phyloP scores from a whole-genome alignment of 2,329 filamentous ascomycete genomes.

The Chalara sp. region DNA sequence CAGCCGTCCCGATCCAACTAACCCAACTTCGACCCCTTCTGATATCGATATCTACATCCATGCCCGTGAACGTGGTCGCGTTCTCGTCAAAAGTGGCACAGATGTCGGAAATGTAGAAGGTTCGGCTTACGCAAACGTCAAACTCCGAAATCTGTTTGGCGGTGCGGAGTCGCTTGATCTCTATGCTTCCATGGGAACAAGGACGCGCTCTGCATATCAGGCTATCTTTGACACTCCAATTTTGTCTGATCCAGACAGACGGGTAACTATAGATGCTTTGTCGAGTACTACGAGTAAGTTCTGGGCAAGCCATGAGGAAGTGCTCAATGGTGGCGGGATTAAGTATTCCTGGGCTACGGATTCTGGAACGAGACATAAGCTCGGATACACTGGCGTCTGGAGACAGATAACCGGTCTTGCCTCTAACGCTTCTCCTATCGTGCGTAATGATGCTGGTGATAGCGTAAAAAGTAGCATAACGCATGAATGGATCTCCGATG shows the following conservation, averaged over 20 bases:
- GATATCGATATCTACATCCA: conserved; percentile 78
- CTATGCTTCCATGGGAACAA: conserved; percentile 81
- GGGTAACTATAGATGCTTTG: conserved; percentile 71
- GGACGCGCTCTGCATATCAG: conserved; percentile 87
- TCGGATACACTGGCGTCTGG: conserved; percentile 80
- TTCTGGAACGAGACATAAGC: conserved; percentile 62
- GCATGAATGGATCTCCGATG: conserved; percentile 74
- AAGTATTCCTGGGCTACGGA: conserved; percentile 69
- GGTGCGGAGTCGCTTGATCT: conserved; percentile 85
- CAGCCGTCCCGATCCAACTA: conserved; percentile 63
- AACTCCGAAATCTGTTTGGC: conserved; percentile 88
- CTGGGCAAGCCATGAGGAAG: conserved; percentile 93
- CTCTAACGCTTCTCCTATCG: conserved; percentile 68
- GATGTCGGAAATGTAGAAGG: conserved; percentile 92
- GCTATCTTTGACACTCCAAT: conserved; percentile 79
- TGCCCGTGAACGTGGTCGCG: conserved; percentile 70
- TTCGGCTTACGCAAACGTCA: conserved; percentile 80
- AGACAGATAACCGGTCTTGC: conserved; percentile 78
- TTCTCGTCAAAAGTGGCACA: conserved; percentile 89
- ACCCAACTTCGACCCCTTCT: conserved; percentile 63
- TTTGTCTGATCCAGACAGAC: conserved; percentile 74
- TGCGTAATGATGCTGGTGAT: conserved; percentile 82
- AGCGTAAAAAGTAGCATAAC: conserved; percentile 81
- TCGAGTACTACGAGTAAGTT: conserved; percentile 81
- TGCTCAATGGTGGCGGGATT: conserved; percentile 67